Conservation (phyloP, 768 basidiomycete genomes). For the Strobilomyces dryophilus region DNA sequence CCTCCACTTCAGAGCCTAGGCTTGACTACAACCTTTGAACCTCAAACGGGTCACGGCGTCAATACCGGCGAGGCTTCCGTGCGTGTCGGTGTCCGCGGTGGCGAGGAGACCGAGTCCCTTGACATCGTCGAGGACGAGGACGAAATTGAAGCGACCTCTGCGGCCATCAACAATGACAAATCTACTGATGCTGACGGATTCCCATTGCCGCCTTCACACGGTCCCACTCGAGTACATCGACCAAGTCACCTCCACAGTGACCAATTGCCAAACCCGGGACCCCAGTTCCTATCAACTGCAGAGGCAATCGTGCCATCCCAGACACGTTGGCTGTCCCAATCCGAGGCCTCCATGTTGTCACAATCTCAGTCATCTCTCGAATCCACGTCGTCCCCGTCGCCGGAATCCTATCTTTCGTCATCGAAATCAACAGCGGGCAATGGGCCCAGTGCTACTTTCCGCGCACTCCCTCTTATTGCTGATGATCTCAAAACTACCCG, state of each 20-base stretch:
- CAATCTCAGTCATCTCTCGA: slow-evolving; percentile 25
- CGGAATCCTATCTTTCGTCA: slow-evolving; percentile 29
- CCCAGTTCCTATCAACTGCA: slow-evolving; percentile 15
- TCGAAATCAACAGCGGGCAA: slow-evolving; percentile 20
- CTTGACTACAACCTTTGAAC: background rate
- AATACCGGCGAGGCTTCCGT: slow-evolving; percentile 4
- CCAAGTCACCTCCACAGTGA: slow-evolving; percentile 7
- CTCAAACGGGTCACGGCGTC: background rate
- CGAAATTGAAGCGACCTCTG: slow-evolving; percentile 7
- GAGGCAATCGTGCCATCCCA: slow-evolving; percentile 19
- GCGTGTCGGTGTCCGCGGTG: slow-evolving; percentile 7
- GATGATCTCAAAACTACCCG: slow-evolving; percentile 70
- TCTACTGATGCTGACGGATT: slow-evolving; percentile 48
- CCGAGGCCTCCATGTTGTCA: slow-evolving; percentile 18
- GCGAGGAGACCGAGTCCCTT: slow-evolving; percentile 54
- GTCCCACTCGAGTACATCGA: slow-evolving; percentile 7
- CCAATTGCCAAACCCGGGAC: slow-evolving; percentile 7
- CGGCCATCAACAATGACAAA: slow-evolving; percentile 23
- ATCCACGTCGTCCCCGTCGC: slow-evolving; percentile 23
- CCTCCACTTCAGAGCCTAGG: slow-evolving; percentile 55
- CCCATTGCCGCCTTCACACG: slow-evolving; percentile 41
- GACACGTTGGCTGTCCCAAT: slow-evolving; percentile 21
- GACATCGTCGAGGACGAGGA: slow-evolving; percentile 49
- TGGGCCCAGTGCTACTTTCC: slow-evolving; percentile 46
- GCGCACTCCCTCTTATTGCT: slow-evolving; percentile 66